Base-by-base conservation (phyloP, 805 yeast genomes). In the Isabelozyma pseudorhagii region DNA sequence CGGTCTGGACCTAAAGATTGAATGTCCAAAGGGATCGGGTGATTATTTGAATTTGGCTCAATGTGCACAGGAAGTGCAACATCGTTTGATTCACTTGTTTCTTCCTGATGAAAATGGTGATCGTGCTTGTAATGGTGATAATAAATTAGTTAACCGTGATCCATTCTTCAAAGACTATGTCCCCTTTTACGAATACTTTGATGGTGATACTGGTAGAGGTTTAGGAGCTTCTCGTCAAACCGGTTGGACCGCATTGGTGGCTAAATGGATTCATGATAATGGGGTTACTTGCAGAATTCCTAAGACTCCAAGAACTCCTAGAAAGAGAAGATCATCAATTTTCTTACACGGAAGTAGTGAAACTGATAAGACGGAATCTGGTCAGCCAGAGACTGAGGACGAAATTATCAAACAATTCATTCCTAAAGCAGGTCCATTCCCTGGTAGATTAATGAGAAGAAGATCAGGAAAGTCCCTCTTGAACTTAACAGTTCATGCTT, bases 211-310 rank as follows among this genome's bases (percentile, higher is more conserved):
- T 2, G 97, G 97, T 39, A 80, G 96, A 57, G 97, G 97, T 5
- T 71, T 91, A 50, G 97, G 97, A 34, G 90, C 97, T 1, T 84
- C 91, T 46, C 97, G 92, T 72, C 97, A 91, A 71, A 86, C 91
- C 75, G 97, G 97, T 10, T 91, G 97, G 97, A 91, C 97, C 1
- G 92, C 96, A 0, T 77, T 92, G 43, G 94, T 90, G 46, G 96
- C 96, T 41, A 87, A 93, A 69, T 82, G 91, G 81, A 89, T 92
- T 61, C 94, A 88, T 63, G 93, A 92, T 69, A 87, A 88, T 42
- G 97, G 97, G 51, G 78, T 83, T 43, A 79, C 89, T 0, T 82
- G 85, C 62, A 69, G 84, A 53, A 62, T 77, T 18, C 81, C 84
- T n/a, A 62, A 68, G 57, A 66, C 77, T 13, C 77, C 75, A 27